Base-by-base conservation (phyloP, 768 basidiomycete species). In the Amylocystis lapponica region DNA sequence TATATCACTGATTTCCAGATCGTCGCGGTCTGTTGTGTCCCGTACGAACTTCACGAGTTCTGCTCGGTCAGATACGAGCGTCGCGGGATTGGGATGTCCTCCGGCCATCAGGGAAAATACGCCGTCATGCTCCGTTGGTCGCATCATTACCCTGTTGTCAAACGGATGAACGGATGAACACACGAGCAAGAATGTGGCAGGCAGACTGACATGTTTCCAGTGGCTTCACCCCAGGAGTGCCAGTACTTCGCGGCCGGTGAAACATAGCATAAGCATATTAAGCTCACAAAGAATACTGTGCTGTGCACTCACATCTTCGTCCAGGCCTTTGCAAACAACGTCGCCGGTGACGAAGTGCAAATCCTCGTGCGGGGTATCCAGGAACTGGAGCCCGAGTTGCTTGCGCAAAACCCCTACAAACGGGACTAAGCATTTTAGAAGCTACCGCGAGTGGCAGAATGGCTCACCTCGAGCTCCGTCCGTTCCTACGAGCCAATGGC, bases 401-500 rank as follows among this genome's bases (percentile, higher is more conserved):
- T 40, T 46, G 5, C 45, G 45, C 7, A 40, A 27, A 14, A 40
- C 19, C 3, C 45, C 45, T 46, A 30, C 16, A 6, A 14, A 36
- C 9, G 16, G 10, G n/a, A 33, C 7, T 5, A 33, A 7, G 7
- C 32, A 33, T 33, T 33, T n/a, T n/a, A n/a, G n/a, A n/a, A n/a
- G n/a, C n/a, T n/a, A n/a, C n/a, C n/a, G n/a, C n/a, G n/a, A n/a
- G n/a, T n/a, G n/a, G n/a, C n/a, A n/a, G n/a, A n/a, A n/a, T n/a
- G n/a, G 10, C 52, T 29, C 7, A 61, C 64, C 59, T 48, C 50
- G 55, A 0, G 66, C 72, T 12, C 70, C 69, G 42, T 74, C 75
- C 0, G 64, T 56, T 3, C 71, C 71, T 12, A 75, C 53, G 1
- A 76, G 48, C 50, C 60, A 72, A 1, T 59, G 51, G 17, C 48